Base-by-base conservation (phyloP, 768 basidiomycete genomes). In the Phanerodontia chrysosporium region DNA sequence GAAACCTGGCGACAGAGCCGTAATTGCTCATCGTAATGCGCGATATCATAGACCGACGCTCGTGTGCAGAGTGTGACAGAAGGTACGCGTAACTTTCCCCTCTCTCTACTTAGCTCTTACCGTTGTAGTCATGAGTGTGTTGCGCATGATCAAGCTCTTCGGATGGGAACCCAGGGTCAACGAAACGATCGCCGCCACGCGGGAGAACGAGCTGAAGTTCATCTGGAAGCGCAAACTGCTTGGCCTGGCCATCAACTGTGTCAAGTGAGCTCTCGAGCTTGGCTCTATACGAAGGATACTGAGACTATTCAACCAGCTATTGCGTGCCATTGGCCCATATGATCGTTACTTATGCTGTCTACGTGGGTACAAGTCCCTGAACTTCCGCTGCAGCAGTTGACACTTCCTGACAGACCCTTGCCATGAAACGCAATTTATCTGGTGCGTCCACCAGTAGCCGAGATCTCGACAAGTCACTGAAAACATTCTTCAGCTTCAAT, bases 241-340 rank as follows among this genome's bases (percentile, higher is more conserved):
- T 21, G 74, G 76, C 30, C 65, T 87, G 21, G 66, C 77, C 60
- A 77, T 76, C 66, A 73, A 64, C 35, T 69, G 69, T 49, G 52
- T 76, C 44, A 79, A 78, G 78, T 80, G 61, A 44, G 29, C 48
- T 14, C 5, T 60, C 21, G 12, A n/a, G n/a, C n/a, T n/a, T n/a
- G n/a, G n/a, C n/a, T n/a, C n/a, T n/a, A n/a, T n/a, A n/a, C n/a
- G n/a, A n/a, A n/a, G n/a, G 28, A 30, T 18, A 49, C 42, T 56
- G 48, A 45, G 51, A 36, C 16, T 21, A 10, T n/a, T 13, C 10
- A 3, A 30, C 1, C 56, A 87, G 84, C 65, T 82, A 76, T 61
- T 57, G 81, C 29, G 77, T 88, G 49, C 87, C 88, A 0, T 67
- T 88, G 12, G 46, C 79, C 1, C 83, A 80, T 28, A 89, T 89